Evolutionary conservation across 2,329 filamentous ascomycete genomes (phyloP), one percentile per base, ranked within the genome.

Genomic region (Nigrospora oryzae): DNA sequence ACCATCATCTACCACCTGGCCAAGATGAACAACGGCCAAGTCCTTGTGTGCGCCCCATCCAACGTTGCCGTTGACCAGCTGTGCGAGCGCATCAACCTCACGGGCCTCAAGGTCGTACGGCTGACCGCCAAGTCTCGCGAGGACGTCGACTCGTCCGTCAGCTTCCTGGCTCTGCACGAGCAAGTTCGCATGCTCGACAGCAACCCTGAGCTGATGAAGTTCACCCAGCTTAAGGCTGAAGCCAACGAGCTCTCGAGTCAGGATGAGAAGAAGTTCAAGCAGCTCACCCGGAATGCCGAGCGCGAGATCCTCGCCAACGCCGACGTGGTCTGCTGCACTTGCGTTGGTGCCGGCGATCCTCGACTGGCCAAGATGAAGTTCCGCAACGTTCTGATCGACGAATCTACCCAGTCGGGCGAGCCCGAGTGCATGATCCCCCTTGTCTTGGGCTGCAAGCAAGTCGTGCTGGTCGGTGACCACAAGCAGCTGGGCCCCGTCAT

Each of bases 391-490:
- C 74, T 98, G 36, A 97, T 98, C 53, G 93, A 98, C 60, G 93
- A 98, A 67, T 97, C 91, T 37, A 98, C 93, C 1, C 93, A 98
- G 61, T 96, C 93, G 14, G 93, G 93, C 3, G 93, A 98, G 63
- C 93, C 93, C 1, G 93, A 98, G 65, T 98, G 93, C 65, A 95
- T 98, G 89, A 98, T 98, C 56, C 93, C 93, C 15, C 73, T 98
- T 36, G 91, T 98, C 31, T 76, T 98, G 17, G 93, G 93, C 42
- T 98, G 93, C 74, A 98, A 98, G 70, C 93, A 98, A 65, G 89
- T 96, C 41, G 93, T 98, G n/a, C 78, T 98, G 33, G 93, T 98
- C 36, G 93, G 93, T 61, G 93, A 98, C 61, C 93, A 98, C 67
- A 94, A 97, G 66, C 93, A 98, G 64, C 80, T 98, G 52, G 93